Conservation (phyloP, 2,329 filamentous ascomycete genomes). For the Fusarium sambucinum region DNA sequence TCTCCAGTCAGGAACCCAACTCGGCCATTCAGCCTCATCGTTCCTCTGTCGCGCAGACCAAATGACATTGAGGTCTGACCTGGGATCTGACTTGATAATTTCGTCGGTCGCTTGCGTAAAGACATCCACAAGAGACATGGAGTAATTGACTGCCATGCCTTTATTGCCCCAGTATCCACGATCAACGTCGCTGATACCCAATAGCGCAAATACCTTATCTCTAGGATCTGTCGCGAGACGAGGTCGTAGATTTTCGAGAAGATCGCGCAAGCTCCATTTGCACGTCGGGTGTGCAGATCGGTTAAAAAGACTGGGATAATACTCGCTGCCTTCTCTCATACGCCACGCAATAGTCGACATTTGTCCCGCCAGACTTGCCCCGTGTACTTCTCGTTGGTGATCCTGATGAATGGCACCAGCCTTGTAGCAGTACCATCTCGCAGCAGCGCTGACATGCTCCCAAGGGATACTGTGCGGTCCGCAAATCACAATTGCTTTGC, state of each 20-base stretch:
- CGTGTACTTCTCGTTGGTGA: conserved; percentile 11
- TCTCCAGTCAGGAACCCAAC: conserved; percentile 41
- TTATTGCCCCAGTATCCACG: neutral
- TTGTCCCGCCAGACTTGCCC: conserved; percentile 13
- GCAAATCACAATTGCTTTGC: conserved; percentile 34
- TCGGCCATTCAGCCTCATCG: conserved; percentile 26
- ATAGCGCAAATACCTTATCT: conserved; percentile 37
- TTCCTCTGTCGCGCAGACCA: conserved; percentile 33
- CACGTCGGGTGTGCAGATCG: conserved; percentile 25
- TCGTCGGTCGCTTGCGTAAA: conserved; percentile 26
- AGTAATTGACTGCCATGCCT: conserved; percentile 26
- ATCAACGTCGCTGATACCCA: conserved; percentile 34
- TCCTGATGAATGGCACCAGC: conserved; percentile 3
- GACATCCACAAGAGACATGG: conserved; percentile 22
- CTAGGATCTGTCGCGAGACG: conserved; percentile 30
- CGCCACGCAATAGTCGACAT: conserved; percentile 36
- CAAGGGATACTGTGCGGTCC: conserved; percentile 22
- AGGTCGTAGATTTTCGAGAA: conserved; percentile 28
- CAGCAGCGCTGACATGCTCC: conserved; percentile 32
- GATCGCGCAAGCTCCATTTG: conserved; percentile 27
- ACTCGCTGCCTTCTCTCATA: conserved; percentile 23
- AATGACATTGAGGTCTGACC: conserved; percentile 22
- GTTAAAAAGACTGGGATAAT: neutral
- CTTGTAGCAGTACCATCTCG: conserved; percentile 35
- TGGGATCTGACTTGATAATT: conserved; percentile 21